phyloP scores from a whole-genome alignment of 2,329 filamentous ascomycete species.

The Fusarium tuaranense region DNA sequence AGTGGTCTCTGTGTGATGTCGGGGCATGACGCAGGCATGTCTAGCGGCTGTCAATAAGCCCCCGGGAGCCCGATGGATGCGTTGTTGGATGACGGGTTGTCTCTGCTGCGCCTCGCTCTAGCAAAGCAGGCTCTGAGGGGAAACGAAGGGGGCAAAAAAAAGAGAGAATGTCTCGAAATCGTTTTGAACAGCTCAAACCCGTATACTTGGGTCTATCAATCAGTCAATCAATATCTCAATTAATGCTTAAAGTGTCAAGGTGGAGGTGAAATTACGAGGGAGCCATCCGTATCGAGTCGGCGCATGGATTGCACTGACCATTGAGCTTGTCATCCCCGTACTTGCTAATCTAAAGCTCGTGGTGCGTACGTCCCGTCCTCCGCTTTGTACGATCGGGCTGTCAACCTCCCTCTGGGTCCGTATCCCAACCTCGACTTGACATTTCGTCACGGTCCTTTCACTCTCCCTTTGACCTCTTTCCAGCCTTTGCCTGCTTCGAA shows the following conservation, averaged over 20 bases:
- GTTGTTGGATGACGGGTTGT: slow-evolving; percentile 1
- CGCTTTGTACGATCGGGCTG: background rate
- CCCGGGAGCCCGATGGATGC: slow-evolving; percentile 12
- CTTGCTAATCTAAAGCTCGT: slow-evolving; percentile 9
- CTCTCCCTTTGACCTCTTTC: background rate
- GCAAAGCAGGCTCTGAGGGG: background rate
- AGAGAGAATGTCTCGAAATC: background rate
- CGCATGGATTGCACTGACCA: slow-evolving; percentile 10
- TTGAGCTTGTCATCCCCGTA: background rate
- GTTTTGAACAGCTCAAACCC: background rate
- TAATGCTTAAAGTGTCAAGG: background rate
- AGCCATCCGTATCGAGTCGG: background rate
- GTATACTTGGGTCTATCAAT: background rate
- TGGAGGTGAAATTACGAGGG: background rate
- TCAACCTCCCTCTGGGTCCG: slow-evolving; percentile 6
- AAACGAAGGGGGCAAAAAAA: background rate
- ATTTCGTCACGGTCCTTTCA: slow-evolving; percentile 8
- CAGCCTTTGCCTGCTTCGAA: background rate
- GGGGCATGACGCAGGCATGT: slow-evolving; percentile 3
- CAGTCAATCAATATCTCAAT: background rate
- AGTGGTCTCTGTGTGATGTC: background rate
- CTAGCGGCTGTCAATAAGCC: slow-evolving; percentile 4
- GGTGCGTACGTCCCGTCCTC: background rate
- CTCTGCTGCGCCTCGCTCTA: slow-evolving; percentile 31
- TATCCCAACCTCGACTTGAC: slow-evolving; percentile 30